These are phyloP conservation scores for Cucurbita pepo DNA, from an alignment of 306 rosid species.

Conservation along the genomic window DNA sequence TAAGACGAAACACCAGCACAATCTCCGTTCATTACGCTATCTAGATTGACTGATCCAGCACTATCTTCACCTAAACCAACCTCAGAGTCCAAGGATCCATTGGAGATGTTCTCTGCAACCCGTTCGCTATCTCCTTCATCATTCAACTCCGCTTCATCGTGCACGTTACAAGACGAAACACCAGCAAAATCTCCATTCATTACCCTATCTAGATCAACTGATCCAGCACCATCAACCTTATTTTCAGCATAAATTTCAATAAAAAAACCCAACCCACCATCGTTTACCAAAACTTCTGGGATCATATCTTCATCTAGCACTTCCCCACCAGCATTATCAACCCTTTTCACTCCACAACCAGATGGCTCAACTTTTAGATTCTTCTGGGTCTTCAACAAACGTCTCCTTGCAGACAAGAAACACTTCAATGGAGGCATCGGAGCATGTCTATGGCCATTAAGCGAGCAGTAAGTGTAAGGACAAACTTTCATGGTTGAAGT, in stretches of 20 bases:
- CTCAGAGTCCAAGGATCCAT: constrained; percentile 15
- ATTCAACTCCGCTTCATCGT: not conserved
- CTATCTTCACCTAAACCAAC: constrained; percentile 18
- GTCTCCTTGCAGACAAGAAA: constrained; percentile 62
- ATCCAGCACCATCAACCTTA: constrained; percentile 7
- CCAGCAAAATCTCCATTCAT: not conserved
- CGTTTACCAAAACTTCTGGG: constrained; percentile 9
- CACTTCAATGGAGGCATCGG: constrained; percentile 62
- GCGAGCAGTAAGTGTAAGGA: constrained; percentile 78
- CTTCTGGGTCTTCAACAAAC: constrained; percentile 23
- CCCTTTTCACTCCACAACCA: constrained; percentile 7
- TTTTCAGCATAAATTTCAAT: constrained; percentile 41
- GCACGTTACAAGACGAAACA: not conserved
- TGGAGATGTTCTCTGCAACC: not conserved
- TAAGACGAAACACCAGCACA: no score
- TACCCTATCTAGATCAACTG: not conserved
- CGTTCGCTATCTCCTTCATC: not conserved
- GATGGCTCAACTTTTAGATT: constrained; percentile 20
- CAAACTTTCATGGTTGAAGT: constrained; percentile 68
- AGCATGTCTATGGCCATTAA: constrained; percentile 53
- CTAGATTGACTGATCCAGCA: not conserved
- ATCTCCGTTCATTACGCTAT: not conserved
- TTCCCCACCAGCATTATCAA: constrained; percentile 4
- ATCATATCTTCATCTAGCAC: constrained; percentile 1
- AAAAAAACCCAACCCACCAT: constrained; percentile 27